These are phyloP conservation scores for Beta lomatogona DNA, from an alignment of 179 eudicot species.

Conservation along the genomic window DNA sequence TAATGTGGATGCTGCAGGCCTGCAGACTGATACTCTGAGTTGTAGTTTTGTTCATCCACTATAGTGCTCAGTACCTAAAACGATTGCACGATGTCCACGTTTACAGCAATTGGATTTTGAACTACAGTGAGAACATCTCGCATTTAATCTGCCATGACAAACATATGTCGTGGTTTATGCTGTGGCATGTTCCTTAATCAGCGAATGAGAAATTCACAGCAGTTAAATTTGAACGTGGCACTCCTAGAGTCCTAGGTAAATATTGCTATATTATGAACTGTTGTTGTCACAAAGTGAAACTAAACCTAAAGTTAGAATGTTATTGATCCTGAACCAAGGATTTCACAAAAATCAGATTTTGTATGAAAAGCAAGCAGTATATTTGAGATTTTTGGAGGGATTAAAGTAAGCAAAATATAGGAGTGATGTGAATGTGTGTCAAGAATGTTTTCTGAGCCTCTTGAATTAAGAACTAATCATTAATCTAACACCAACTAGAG, in stretches of 20 bases:
- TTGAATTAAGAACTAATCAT: no score
- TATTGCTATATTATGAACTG: no score
- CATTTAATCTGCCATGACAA: neutral
- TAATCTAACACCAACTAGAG: no score
- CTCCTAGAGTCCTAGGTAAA: no score
- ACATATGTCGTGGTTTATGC: neutral
- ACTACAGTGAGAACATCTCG: neutral
- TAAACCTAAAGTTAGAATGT: no score
- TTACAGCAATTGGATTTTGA: neutral
- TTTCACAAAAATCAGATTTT: no score
- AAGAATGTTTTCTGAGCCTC: no score
- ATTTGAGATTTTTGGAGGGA: no score
- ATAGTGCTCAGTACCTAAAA: neutral
- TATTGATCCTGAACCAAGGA: no score
- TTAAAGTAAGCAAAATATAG: no score
- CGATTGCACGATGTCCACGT: neutral
- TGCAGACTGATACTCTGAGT: neutral
- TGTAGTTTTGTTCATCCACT: neutral
- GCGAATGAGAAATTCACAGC: neutral
- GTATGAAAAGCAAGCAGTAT: no score
- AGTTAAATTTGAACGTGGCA: neutral
- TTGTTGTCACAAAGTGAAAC: neutral
- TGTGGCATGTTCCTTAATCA: neutral
- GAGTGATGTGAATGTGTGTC: no score
- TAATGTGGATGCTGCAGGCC: neutral